phyloP scores from a whole-genome alignment of 768 basidiomycete species.

The Pulveroboletus sp. region DNA sequence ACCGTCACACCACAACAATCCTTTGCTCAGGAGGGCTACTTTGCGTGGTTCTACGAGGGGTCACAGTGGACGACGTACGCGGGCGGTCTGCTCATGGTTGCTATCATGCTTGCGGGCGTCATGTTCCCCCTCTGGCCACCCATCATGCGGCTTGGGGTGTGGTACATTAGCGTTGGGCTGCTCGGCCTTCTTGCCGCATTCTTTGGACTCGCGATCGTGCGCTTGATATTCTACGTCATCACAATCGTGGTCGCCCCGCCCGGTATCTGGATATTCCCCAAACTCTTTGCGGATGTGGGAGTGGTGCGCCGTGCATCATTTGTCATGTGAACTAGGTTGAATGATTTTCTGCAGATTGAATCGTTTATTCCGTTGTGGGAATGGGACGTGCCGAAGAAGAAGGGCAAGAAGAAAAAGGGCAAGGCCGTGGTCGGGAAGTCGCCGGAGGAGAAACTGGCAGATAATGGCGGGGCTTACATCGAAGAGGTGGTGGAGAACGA shows the following conservation, averaged over 20 bases:
- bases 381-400: slow-evolving; percentile 85
- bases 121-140: slow-evolving; percentile 99
- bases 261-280: slow-evolving; percentile 99
- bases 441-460: slow-evolving; percentile 39
- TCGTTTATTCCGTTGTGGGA: slow-evolving; percentile 97
- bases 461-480: slow-evolving; percentile 39
- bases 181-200: slow-evolving; percentile 87
- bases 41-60: slow-evolving; percentile 96
- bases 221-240: slow-evolving; percentile 91
- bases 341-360: slow-evolving; percentile 66
- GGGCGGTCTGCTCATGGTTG: slow-evolving; percentile 88
- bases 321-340: background rate
- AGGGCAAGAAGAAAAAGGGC: slow-evolving; percentile 65
- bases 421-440: slow-evolving; percentile 33
- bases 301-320: slow-evolving; percentile 64
- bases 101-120: slow-evolving; percentile 90
- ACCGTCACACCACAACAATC: slow-evolving; percentile 73
- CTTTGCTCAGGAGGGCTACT: slow-evolving; percentile 80
- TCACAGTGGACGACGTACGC: slow-evolving; percentile 92
- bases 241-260: slow-evolving; percentile 84
- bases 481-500: slow-evolving; percentile 35
- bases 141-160: slow-evolving; percentile 88
- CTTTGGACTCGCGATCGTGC: slow-evolving; percentile 85
- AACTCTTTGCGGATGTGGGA: slow-evolving; percentile 96
- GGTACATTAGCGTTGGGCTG: slow-evolving; percentile 89